These are phyloP conservation scores for Ricinus communis DNA, from an alignment of 345 rosid species.

Conservation along the genomic window DNA sequence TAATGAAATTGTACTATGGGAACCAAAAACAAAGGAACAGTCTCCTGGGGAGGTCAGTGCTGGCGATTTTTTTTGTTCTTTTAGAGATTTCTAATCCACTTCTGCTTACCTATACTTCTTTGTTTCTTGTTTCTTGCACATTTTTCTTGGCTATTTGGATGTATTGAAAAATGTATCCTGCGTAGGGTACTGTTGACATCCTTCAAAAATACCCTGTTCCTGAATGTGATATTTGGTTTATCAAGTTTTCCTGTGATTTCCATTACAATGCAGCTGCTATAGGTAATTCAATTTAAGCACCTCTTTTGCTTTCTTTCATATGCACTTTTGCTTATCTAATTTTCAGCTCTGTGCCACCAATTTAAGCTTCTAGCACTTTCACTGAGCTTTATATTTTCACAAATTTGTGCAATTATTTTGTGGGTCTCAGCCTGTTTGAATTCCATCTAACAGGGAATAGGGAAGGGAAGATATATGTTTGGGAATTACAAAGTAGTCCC, in stretches of 20 bases:
- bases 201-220: slow-evolving; percentile 92
- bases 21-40: slow-evolving; percentile 91
- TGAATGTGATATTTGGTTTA: slow-evolving; percentile 92
- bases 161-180: background rate
- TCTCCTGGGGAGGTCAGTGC: slow-evolving; percentile 90
- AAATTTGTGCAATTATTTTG: background rate
- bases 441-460: slow-evolving; percentile 65
- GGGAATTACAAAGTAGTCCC: slow-evolving; percentile 93
- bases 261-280: slow-evolving; percentile 70
- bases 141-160: background rate
- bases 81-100: too few relatives aligned
- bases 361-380: background rate
- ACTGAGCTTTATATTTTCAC: background rate
- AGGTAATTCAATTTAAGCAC: slow-evolving; percentile 40
- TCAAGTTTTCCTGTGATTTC: slow-evolving; percentile 92
- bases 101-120: too few relatives aligned
- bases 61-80: background rate
- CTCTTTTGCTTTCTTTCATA: background rate
- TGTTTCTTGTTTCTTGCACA: background rate
- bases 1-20: slow-evolving; percentile 94
- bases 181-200: slow-evolving; percentile 84
- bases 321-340: background rate
- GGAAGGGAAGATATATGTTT: slow-evolving; percentile 90
- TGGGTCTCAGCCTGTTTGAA: background rate
- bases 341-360: background rate